Percentiles rank a stretch among this genome's conserved stretches.
phyloP scores from a whole-genome alignment of 2,329 filamentous ascomycete species.

The Pseudogymnoascus sp. region DNA sequence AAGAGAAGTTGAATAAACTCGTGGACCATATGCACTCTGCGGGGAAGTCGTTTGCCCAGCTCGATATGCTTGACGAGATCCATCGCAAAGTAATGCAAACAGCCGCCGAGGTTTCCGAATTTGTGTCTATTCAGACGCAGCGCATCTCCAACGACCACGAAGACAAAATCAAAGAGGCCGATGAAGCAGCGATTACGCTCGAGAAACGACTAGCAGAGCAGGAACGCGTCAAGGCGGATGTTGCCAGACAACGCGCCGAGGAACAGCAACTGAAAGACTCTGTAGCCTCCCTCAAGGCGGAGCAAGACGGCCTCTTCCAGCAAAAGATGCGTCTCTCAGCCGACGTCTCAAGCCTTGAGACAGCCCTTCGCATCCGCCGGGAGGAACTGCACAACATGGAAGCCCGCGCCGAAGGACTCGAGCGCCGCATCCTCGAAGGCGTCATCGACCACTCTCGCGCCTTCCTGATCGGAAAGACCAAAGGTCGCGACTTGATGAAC shows the following conservation, averaged over 20 bases:
- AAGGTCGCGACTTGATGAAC: conserved; percentile 39
- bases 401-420: conserved; percentile 73
- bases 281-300: conserved; percentile 39
- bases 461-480: conserved; percentile 66
- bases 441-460: conserved; percentile 94
- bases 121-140: conserved; percentile 67
- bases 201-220: conserved; percentile 64
- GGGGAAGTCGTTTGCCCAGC: conserved; percentile 61
- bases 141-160: conserved; percentile 70
- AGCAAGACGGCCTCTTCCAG: conserved; percentile 65
- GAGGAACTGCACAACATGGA: conserved; percentile 93
- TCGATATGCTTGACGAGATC: conserved; percentile 79
- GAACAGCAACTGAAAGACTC: conserved; percentile 53
- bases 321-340: conserved; percentile 74
- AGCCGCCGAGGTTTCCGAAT: conserved; percentile 73
- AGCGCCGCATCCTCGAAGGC: conserved; percentile 86
- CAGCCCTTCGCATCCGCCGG: conserved; percentile 75
- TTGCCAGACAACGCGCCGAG: conserved; percentile 44
- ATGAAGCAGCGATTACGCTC: conserved; percentile 71
- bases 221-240: conserved; percentile 48
- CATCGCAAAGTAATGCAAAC: conserved; percentile 79
- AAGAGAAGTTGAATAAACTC: conserved; percentile 48
- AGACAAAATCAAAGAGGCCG: conserved; percentile 66
- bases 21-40: conserved; percentile 57
- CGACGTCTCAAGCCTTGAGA: conserved; percentile 85